These are phyloP conservation scores for Gossypium gossypioides DNA, from an alignment of 441 rosid genomes.

Conservation along the genomic window DNA sequence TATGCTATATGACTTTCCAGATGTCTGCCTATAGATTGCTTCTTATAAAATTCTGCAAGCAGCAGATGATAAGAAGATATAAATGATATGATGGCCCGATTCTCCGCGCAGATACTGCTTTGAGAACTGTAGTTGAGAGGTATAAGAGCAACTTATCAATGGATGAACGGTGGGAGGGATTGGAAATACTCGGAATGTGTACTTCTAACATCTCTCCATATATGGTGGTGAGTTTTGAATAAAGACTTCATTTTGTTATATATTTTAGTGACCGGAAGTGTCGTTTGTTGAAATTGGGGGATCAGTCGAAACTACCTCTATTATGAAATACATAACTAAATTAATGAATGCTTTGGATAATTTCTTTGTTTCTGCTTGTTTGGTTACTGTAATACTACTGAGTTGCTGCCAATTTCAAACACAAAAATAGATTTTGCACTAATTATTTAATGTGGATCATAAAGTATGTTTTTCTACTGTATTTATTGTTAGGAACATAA, in stretches of 20 bases:
- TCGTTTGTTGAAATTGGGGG: neutral
- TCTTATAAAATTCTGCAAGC: conserved; percentile 16
- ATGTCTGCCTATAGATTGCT: conserved; percentile 16
- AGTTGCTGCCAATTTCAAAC: too few relatives aligned
- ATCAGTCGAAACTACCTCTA: neutral
- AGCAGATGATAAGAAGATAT: conserved; percentile 14
- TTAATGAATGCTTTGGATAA: too few relatives aligned
- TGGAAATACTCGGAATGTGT: neutral
- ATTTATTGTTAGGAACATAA: too few relatives aligned
- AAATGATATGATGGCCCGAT: conserved; percentile 5
- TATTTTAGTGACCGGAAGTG: neutral
- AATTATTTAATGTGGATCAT: too few relatives aligned
- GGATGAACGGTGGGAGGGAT: neutral
- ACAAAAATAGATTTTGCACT: too few relatives aligned
- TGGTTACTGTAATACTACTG: too few relatives aligned
- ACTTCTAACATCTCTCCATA: too few relatives aligned
- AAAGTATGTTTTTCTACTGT: too few relatives aligned
- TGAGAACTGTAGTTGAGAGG: conserved; percentile 3
- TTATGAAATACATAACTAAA: neutral
- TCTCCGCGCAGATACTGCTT: conserved; percentile 9
- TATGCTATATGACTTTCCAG: conserved; percentile 19
- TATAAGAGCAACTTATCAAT: conserved; percentile 7
- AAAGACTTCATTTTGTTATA: neutral
- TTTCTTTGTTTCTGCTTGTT: too few relatives aligned
- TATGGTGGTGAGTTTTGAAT: neutral